Evolutionary conservation across 192 early-diverging fungal species (phyloP), one percentile per base, ranked within the genome.

Genomic region (Powellomyces hirtus): DNA sequence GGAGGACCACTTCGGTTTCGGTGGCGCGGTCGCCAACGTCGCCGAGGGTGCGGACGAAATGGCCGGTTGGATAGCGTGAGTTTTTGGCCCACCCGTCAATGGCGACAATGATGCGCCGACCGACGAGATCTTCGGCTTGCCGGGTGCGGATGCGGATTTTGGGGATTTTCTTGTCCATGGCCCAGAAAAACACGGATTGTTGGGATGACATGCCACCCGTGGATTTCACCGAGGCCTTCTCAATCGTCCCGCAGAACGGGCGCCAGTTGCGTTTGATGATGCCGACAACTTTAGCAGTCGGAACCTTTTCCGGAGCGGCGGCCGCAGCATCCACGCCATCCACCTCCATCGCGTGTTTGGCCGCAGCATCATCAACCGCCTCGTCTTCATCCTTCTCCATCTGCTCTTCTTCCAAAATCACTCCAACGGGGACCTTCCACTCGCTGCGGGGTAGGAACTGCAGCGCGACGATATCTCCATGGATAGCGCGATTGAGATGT

Each of bases 241-340:
- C 92, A 36, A 97, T 89, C 53, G 90, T 94, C 33, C 94, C 94
- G 76, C 97, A 98, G 71, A 91, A 92, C 42, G 90, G 89, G 64
- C 93, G 81, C 94, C 95, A 98, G 78, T 95, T 95, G 59, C 93
- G 90, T 58, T 93, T 89, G 70, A 99, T 91, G 45, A 99, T 89
- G 14, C 93, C 94, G 11, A 99, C 94, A 2, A 99, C 86, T 55
- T 86, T 84, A 22, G 87, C 95, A 0, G 90, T 92, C n/a, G 94
- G 94, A 30, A 85, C 81, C 8, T 22, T 26, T 30, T 71, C 57
- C 42, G 13, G 27, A 6, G 50, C 20, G 16, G 16, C 59, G 14
- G 38, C 59, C 8, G 13, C 51, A 24, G 64, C 31, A 26, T 36
- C 57, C 30, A 36, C 40, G 2, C 42, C 66, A 31, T 74, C 68